These are phyloP conservation scores for Poa annua DNA, from an alignment of 176 grass and related monocot species.

Conservation along the genomic window DNA sequence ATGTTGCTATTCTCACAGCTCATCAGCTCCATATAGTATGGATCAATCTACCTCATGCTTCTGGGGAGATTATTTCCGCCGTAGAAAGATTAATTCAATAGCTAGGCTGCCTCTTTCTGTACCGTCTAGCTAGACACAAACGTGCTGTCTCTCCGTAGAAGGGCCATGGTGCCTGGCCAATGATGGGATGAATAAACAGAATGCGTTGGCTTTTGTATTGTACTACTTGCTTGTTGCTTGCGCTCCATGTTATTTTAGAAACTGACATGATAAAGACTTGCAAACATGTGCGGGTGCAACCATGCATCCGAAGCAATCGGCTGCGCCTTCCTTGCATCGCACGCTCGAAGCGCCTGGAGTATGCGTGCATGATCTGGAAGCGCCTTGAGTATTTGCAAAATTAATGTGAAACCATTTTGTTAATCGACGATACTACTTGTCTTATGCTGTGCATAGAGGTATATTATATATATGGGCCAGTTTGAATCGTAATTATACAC, in stretches of 20 bases:
- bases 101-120: not conserved
- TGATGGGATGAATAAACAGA: slow-evolving; percentile 24
- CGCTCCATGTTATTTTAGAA: not conserved
- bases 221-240: not conserved
- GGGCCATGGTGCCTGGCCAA: not conserved
- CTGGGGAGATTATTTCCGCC: not conserved
- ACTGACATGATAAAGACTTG: slow-evolving; percentile 21
- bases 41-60: not conserved
- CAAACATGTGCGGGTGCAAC: slow-evolving; percentile 33
- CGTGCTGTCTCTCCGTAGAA: not conserved
- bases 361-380: not conserved
- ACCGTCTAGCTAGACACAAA: not conserved
- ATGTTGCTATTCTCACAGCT: not conserved
- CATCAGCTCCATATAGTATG: not conserved
- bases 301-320: slow-evolving; percentile 34
- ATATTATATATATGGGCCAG: too few species aligned
- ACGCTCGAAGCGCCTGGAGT: slow-evolving; percentile 22
- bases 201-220: not conserved
- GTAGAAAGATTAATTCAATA: not conserved
- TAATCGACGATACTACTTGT: too few species aligned
- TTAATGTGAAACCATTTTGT: too few species aligned
- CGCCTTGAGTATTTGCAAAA: too few species aligned
- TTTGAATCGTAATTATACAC: too few species aligned
- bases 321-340: slow-evolving; percentile 32
- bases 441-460: too few species aligned